Evolutionary conservation across 2,329 filamentous ascomycete genomes (phyloP).

Genomic region (Zymoseptoria pseudotritici): DNA sequence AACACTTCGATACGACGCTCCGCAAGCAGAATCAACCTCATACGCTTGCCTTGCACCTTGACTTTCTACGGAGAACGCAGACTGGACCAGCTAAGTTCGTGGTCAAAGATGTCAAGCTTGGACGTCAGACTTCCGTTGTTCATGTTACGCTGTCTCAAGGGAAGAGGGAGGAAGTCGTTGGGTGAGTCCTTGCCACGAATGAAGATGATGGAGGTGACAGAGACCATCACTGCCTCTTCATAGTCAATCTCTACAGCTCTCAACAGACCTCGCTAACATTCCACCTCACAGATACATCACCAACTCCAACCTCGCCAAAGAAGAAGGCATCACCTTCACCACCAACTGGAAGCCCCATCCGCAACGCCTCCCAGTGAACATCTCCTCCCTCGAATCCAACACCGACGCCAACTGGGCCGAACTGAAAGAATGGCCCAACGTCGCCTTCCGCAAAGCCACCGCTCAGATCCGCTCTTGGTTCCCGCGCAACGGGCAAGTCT

Average conservation of each 20-base stretch:
- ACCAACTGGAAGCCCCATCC: slow-evolving; percentile 50
- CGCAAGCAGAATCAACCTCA: slow-evolving; percentile 53
- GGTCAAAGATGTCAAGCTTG: slow-evolving; percentile 58
- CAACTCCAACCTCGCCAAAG: slow-evolving; percentile 53
- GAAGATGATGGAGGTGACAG: background rate
- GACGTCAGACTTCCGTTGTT: slow-evolving; percentile 55
- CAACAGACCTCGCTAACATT: background rate
- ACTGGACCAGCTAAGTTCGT: slow-evolving; percentile 50
- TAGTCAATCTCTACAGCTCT: background rate
- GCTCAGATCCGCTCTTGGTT: slow-evolving; percentile 47
- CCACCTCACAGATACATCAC: slow-evolving; percentile 50
- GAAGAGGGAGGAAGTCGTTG: slow-evolving; percentile 50
- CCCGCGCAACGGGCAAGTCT: slow-evolving; percentile 40
- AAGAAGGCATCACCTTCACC: slow-evolving; percentile 50
- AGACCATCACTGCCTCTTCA: background rate
- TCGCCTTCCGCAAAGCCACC: slow-evolving; percentile 43
- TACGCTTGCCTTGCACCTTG: slow-evolving; percentile 56
- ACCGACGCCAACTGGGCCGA: slow-evolving; percentile 43
- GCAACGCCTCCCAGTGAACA: slow-evolving; percentile 26
- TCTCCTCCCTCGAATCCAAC: slow-evolving; percentile 36
- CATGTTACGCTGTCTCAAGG: slow-evolving; percentile 54
- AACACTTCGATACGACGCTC: slow-evolving; percentile 54
- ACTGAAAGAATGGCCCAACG: slow-evolving; percentile 38
- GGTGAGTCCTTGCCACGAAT: slow-evolving; percentile 25
- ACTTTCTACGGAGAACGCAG: slow-evolving; percentile 58